phyloP scores from a whole-genome alignment of 2,329 filamentous ascomycete species.

The Colletotrichum sublineola region DNA sequence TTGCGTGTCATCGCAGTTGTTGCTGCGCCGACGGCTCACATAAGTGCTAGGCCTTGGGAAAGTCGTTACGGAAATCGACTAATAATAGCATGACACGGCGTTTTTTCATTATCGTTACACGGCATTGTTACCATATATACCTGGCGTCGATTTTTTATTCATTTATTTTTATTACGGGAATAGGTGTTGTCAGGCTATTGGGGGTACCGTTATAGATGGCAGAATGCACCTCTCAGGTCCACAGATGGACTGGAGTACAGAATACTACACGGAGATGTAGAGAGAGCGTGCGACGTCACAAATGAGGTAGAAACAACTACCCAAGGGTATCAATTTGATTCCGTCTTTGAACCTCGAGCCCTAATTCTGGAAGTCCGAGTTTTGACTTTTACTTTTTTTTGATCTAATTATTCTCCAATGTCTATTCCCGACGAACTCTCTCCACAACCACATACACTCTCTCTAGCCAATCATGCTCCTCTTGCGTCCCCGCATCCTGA shows the following conservation, averaged over 20 bases:
- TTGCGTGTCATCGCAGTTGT: conserved; percentile 13
- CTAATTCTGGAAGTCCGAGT: conserved; percentile 27
- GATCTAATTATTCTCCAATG: neutral
- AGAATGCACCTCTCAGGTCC: conserved; percentile 28
- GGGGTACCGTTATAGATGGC: conserved; percentile 23
- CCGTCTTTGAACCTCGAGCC: neutral
- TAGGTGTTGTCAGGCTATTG: conserved; percentile 2
- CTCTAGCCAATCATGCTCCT: conserved; percentile 91
- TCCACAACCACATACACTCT: too few species aligned
- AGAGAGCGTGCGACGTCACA: neutral
- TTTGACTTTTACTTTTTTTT: conserved; percentile 35
- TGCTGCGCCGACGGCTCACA: conserved; percentile 15
- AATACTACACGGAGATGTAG: neutral
- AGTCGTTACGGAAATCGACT: conserved; percentile 33
- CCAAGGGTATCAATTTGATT: conserved; percentile 40
- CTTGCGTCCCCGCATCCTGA: conserved; percentile 93
- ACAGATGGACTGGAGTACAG: conserved; percentile 16
- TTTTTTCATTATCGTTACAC: conserved; percentile 27
- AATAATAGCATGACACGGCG: conserved; percentile 41
- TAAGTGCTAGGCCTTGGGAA: conserved; percentile 17
- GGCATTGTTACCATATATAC: conserved; percentile 40
- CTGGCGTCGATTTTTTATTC: conserved; percentile 32
- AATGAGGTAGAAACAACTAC: conserved; percentile 18
- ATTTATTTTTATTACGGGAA: conserved; percentile 6
- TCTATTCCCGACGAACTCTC: conserved; percentile 33